Base-by-base conservation (phyloP, 1,284 basidiomycete genomes). In the Ganoderma meredithae region DNA sequence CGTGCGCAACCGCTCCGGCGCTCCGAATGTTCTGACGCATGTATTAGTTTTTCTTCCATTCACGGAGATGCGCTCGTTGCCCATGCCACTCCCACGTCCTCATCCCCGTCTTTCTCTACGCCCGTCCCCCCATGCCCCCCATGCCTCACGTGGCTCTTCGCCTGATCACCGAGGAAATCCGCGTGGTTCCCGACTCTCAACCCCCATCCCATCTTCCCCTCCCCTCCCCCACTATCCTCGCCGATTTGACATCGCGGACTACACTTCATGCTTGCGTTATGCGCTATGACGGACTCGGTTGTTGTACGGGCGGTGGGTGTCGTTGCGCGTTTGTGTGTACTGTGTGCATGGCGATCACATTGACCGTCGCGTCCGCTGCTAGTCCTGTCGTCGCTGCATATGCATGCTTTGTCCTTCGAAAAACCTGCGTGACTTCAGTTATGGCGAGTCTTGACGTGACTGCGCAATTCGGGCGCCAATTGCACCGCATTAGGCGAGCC, bases 221-320 rank as follows among this genome's bases (percentile, higher is more conserved):
- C 9, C 36, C 36, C 36, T 7, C 6, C 36, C 36, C 36, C 7
- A n/a, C 60, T 53, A 61, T 27, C 58, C 52, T 44, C 60, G 59
- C 49, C 58, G 70, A 68, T 71, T 63, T 62, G 70, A 66, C 62
- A 71, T 71, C 70, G 63, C 70, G 63, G 47, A 64, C 64, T 40
- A n/a, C 68, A 36, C 25, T 13, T 39, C 27, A 47, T 62, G 69
- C 66, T 58, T 68, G 60, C 60, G n/a, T 39, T 71, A 64, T 64
- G 63, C 59, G n/a, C 47, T 66, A 67, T 67, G 69, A 65, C 59
- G 69, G 27, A 36, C 19, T 33, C 43, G 60, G 33, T 66, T 39
- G 68, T 61, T 62, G 59, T 53, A 58, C 53, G 15, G 44, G 61
- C 36, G 61, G 67, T 61, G 63, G 67, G 61, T 53, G 65, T 55